Base-by-base conservation (phyloP, 805 yeast genomes). In the Torulaspora indica region DNA sequence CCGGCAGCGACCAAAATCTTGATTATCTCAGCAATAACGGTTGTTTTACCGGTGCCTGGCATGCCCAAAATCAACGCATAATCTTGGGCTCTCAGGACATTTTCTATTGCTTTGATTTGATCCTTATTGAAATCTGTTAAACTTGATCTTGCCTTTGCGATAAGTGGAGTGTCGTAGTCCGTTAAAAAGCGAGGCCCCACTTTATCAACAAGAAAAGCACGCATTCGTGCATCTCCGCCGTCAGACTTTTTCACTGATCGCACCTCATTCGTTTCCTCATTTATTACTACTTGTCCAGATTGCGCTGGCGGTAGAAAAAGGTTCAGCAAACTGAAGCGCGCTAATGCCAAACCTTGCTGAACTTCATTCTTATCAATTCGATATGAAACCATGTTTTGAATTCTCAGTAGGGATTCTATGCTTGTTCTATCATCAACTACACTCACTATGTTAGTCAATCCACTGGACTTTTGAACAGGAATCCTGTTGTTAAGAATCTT, bases 21-120 rank as follows among this genome's bases (percentile, higher is more conserved):
- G 34, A 90, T 82, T 13, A 93, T 56, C 36, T 82, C 80, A 0
- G 95, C 84, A 42, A 93, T 89, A 0, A 90, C 85, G 0, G 98
- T 88, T 1, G 96, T 88, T 58, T 88, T 88, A 8, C 96, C 98
- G 0, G 98, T 93, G 3, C 98, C 98, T 0, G 98, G 98, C 98
- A 93, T 93, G 0, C 98, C 98, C 47, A 91, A 67, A 14, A 93
- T 76, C 54, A 93, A 70, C 3, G 90, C 72, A 58, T 86, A 93
- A 59, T 90, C 95, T 42, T 79, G 61, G 0, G 93, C 75, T 12
- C 73, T 63, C 38, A 88, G 59, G 0, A 81, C 86, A 47, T 72
- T 76, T 12, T 78, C 74, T 30, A 93, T 72, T 0, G 97, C 98
- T 2, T 44, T 53, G 4, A 69, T 47, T 58, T 93, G 98, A 56